A percentile compares a stretch with the other conserved stretches of the same genome.
These are phyloP conservation scores for Leccinum barrowsii DNA, from an alignment of 768 basidiomycete genomes.

Conservation along the genomic window DNA sequence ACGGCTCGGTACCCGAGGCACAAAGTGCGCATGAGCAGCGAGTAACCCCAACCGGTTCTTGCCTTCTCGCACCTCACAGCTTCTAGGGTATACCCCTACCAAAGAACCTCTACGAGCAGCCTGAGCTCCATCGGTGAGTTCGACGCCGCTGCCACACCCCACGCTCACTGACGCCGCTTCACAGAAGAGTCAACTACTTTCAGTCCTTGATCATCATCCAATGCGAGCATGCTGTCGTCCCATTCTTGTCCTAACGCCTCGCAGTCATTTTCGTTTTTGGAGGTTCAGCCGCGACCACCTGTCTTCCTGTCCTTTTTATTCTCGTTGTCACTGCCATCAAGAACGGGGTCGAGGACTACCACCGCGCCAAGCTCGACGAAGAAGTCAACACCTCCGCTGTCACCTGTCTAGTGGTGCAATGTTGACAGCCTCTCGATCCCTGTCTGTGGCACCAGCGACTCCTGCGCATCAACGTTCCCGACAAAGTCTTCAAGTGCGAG, in stretches of 20 bases:
- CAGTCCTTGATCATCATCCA: slow-evolving; percentile 77
- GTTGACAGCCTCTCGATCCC: slow-evolving; percentile 81
- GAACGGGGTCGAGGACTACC: slow-evolving; percentile 94
- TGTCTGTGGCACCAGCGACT: slow-evolving; percentile 69
- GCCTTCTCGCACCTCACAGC: neutral
- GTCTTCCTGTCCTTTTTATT: slow-evolving; percentile 85
- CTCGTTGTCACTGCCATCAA: slow-evolving; percentile 88
- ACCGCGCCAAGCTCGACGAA: slow-evolving; percentile 81
- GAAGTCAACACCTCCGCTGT: slow-evolving; percentile 93
- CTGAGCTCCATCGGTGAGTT: slow-evolving; percentile 65
- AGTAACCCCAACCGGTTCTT: slow-evolving; percentile 30
- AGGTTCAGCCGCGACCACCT: slow-evolving; percentile 75
- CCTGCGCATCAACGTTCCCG: slow-evolving; percentile 66
- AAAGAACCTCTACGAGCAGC: slow-evolving; percentile 90
- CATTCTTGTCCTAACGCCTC: slow-evolving; percentile 9
- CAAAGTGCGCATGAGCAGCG: slow-evolving; percentile 92
- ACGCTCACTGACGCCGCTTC: neutral
- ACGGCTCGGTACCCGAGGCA: slow-evolving; percentile 81
- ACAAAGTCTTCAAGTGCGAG: slow-evolving; percentile 73
- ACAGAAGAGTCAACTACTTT: slow-evolving; percentile 63
- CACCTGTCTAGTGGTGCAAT: slow-evolving; percentile 88
- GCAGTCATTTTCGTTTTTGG: slow-evolving; percentile 89
- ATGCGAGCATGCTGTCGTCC: slow-evolving; percentile 38
- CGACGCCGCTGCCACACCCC: neutral
- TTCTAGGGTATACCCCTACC: slow-evolving; percentile 85